phyloP scores from a whole-genome alignment of 1,284 basidiomycete species.

The Kwoniella shivajii region DNA sequence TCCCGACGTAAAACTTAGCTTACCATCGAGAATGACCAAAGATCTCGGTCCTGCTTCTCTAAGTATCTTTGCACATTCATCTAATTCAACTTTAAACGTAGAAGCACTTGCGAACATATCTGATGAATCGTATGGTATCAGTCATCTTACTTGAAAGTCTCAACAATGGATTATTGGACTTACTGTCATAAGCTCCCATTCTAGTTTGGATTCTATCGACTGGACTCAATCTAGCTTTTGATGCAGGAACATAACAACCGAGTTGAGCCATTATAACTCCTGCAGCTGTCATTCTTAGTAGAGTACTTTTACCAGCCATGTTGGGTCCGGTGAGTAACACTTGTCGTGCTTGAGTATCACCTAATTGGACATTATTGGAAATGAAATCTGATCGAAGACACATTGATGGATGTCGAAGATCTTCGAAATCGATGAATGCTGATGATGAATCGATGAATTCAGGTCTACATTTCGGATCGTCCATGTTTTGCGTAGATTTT shows the following conservation, averaged over 20 bases:
- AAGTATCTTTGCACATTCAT: constrained; percentile 91
- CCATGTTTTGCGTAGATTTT: constrained; percentile 83
- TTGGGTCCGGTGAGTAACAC: constrained; percentile 91
- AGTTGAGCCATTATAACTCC: constrained; percentile 96
- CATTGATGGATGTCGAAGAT: constrained; percentile 84
- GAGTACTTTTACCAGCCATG: constrained; percentile 74
- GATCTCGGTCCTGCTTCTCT: constrained; percentile 88
- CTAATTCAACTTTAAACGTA: constrained; percentile 95
- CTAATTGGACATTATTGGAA: constrained; percentile 88
- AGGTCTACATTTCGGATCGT: constrained; percentile 89
- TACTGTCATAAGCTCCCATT: constrained; percentile 94
- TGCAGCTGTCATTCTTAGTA: constrained; percentile 93
- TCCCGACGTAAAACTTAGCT: constrained; percentile 36
- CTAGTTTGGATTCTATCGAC: constrained; percentile 93
- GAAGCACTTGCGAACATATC: constrained; percentile 92
- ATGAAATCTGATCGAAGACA: constrained; percentile 79
- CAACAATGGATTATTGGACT: constrained; percentile 15
- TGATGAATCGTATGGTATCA: constrained; percentile 5
- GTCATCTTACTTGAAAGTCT: background rate
- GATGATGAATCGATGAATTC: constrained; percentile 70
- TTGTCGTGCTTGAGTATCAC: constrained; percentile 51
- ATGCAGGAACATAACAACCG: constrained; percentile 95
- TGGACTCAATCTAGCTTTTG: constrained; percentile 77
- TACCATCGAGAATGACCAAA: constrained; percentile 91
- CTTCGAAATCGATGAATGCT: constrained; percentile 76